phyloP scores from a whole-genome alignment of 176 grass and related monocot species.

The Carex kokanica region DNA sequence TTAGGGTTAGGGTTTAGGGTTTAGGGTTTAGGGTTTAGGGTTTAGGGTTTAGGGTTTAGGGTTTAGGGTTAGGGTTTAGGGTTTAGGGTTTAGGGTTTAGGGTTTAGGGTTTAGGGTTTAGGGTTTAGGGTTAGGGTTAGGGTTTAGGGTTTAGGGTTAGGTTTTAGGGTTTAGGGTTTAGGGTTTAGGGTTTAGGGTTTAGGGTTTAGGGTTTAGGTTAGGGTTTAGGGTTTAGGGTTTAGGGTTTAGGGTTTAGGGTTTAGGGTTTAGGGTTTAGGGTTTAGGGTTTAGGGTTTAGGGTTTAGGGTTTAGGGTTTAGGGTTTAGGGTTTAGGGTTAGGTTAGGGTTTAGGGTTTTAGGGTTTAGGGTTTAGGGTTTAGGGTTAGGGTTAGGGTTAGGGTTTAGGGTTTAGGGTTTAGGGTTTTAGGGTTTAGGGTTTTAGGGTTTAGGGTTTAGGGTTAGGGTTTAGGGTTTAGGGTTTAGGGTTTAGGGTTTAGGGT shows the following conservation, averaged over 20 bases:
- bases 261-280: conserved; percentile 13
- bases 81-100: conserved; percentile 8
- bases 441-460: neutral
- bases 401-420: neutral
- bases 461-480: neutral
- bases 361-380: conserved; percentile 18
- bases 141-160: neutral
- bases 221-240: neutral
- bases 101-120: neutral
- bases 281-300: conserved; percentile 25
- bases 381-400: conserved; percentile 5
- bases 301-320: conserved; percentile 25
- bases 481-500: conserved; percentile 22
- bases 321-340: conserved; percentile 24
- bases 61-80: neutral
- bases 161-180: conserved; percentile 19
- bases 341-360: conserved; percentile 19
- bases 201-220: neutral
- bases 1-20: conserved; percentile 7
- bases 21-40: conserved; percentile 7
- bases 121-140: neutral
- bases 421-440: neutral
- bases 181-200: conserved; percentile 1
- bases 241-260: neutral
- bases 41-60: neutral